Base-by-base conservation (phyloP, 1,139 yeast species). In the Suhomyces taliae region DNA sequence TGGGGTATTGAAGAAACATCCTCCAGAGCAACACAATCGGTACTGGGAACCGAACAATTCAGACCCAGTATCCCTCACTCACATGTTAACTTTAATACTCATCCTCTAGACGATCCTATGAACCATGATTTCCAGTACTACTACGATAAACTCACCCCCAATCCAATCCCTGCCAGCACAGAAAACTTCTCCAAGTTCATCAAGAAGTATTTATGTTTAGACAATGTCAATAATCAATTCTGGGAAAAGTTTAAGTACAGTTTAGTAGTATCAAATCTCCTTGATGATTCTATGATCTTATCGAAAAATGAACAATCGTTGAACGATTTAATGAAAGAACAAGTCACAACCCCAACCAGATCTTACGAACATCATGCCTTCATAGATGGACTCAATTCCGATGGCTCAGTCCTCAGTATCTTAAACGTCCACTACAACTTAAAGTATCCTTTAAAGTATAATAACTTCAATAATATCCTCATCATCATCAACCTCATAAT, bases 201-300 rank as follows among this genome's bases (percentile, higher is more conserved):
- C 34, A 45, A 45, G 15, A 66, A 66, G 46, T 70, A 71, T 52
- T 53, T 72, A 8, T 48, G 60, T 2, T 44, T 69, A 40, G 50
- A 55, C 29, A 48, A 44, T 8, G 39, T 49, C 12, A 41, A 49
- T 6, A 48, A 45, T 12, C 64, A 62, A 45, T 72, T 72, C 49
- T 68, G 74, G 73, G 80, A 76, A 50, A 66, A 65, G 48, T 71
- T 73, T 63, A 74, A 73, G 54, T 76, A 75, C 53, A 67, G 63
- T 50, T 56, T 76, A 34, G 62, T 76, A 2, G 59, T 70, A 5
- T 72, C 78, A 3, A 69, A 69, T 47, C 58, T 76, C n/a, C 56
- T 76, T 39, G 79, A 74, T 44, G 74, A 73, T 50, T 60, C 77
- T 2, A 69, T 75, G 71, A 66, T 72, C 34, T 57, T 74, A 26